Conservation (phyloP, 2,329 filamentous ascomycete genomes). For the Pseudovirgaria hyperparasitica region DNA sequence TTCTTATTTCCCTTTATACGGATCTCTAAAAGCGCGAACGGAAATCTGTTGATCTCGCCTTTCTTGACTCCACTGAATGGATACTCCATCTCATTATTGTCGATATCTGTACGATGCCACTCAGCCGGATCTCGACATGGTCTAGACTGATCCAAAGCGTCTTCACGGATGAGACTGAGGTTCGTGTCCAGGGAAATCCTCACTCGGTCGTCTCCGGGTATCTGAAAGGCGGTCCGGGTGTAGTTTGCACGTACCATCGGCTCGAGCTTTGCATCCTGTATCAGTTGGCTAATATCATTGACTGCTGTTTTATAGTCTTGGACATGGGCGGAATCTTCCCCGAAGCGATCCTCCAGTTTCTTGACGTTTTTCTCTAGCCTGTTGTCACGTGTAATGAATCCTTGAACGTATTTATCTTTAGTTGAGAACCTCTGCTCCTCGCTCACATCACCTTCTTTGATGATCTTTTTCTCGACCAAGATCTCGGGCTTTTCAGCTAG, state of each 20-base stretch:
- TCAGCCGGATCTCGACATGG: conserved; percentile 78
- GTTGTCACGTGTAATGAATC: conserved; percentile 78
- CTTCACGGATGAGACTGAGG: conserved; percentile 70
- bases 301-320: conserved; percentile 60
- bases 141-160: conserved; percentile 63
- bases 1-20: conserved; percentile 63
- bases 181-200: conserved; percentile 89
- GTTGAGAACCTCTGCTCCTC: conserved; percentile 70
- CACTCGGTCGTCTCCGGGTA: conserved; percentile 79
- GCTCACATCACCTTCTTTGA: conserved; percentile 62
- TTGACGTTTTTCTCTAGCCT: conserved; percentile 81
- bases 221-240: conserved; percentile 89
- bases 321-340: conserved; percentile 52
- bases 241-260: conserved; percentile 88
- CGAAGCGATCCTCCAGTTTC: conserved; percentile 69
- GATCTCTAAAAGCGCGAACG: conserved; percentile 83
- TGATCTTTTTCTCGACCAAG: conserved; percentile 77
- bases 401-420: conserved; percentile 87
- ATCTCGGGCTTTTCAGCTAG: conserved; percentile 68
- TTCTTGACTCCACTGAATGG: conserved; percentile 81
- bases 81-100: conserved; percentile 67
- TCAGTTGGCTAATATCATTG: conserved; percentile 64
- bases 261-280: conserved; percentile 63
- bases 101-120: conserved; percentile 89
- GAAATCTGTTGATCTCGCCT: conserved; percentile 83